Evolutionary conservation across 495 filamentous ascomycete species (phyloP).

Genomic region (Penicillium lividum): DNA sequence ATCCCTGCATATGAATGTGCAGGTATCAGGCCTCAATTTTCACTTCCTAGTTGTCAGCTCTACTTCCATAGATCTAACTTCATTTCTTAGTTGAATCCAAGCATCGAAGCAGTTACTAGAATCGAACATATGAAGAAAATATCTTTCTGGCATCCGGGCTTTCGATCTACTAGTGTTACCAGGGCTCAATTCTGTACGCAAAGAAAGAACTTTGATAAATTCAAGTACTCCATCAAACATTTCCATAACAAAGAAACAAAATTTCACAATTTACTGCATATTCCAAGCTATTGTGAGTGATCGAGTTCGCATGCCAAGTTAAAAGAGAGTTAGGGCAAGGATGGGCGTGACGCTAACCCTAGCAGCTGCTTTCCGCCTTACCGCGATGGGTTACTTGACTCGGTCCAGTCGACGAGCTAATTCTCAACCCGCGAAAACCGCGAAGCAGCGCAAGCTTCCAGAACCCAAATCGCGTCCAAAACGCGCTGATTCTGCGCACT

Average conservation of each 20-base stretch:
- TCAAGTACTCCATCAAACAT: no score
- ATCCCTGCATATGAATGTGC: background rate
- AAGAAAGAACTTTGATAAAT: no score
- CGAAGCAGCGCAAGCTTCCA: slow-evolving; percentile 19
- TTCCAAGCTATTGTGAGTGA: background rate
- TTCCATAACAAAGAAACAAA: background rate
- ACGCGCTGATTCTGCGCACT: slow-evolving; percentile 13
- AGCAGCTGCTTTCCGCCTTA: slow-evolving; percentile 26
- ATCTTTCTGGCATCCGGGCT: no score
- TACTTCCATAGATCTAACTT: no score
- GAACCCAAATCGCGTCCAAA: slow-evolving; percentile 18
- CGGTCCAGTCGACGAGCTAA: slow-evolving; percentile 17
- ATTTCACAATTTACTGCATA: background rate
- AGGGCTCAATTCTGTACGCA: no score
- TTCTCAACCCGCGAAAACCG: slow-evolving; percentile 21
- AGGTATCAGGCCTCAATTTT: background rate
- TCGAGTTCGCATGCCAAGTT: background rate
- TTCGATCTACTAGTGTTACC: no score
- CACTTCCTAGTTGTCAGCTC: background rate
- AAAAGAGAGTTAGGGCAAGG: slow-evolving; percentile 20
- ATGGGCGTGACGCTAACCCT: slow-evolving; percentile 28
- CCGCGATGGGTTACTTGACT: slow-evolving; percentile 24
- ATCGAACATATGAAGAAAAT: no score
- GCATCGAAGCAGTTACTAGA: no score
- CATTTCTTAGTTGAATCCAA: no score